Evolutionary conservation across 1,139 yeast genomes (phyloP), one percentile per base, ranked within the genome.

Genomic region (Williopsis jadinii): DNA sequence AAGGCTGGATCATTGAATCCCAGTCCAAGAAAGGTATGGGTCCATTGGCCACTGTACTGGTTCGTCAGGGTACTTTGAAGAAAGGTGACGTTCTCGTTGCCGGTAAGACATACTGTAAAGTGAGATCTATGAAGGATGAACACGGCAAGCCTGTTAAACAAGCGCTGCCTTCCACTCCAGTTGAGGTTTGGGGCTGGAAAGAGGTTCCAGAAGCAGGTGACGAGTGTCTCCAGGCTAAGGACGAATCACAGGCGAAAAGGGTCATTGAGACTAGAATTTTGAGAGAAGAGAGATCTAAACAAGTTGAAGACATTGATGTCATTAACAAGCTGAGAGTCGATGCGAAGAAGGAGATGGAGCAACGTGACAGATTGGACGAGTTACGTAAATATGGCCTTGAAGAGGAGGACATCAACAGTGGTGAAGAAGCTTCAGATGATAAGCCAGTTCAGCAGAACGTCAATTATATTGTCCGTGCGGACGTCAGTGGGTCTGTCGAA

Each of bases 101-200:
- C 2, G 97, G 97, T 5, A 72, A 73, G 12, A 80, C 95, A 0
- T 86, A 82, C 67, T 86, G 96, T 63, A 85, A 85, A 56, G 92
- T 92, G 3, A 77, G 83, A 53, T 80, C 83, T n/a, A 76, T 92
- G 75, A 73, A 72, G 45, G 87, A 87, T 60, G 95, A 87, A 53
- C 60, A 66, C 45, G 92, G 92, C 2, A 80, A 79, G 49, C 44
- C 67, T 1, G 64, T 88, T 11, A 77, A 79, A 49, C 44, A 62
- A 27, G 97, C 96, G 0, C 77, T 78, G 1, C 97, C 99, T 0
- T 84, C 97, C 0, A 81, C 85, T 3, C 97, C 97, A 0, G 95
- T 87, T 1, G 95, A 88, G 55, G 71, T 92, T 6, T 75, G 88
- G 63, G 98, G 99, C 0, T 92, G 98, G 98, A 88, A 85, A 56